Evolutionary conservation across 208 protist species (phyloP), one percentile per base, ranked within the genome.

Genomic region (Leishmania aethiopica): DNA sequence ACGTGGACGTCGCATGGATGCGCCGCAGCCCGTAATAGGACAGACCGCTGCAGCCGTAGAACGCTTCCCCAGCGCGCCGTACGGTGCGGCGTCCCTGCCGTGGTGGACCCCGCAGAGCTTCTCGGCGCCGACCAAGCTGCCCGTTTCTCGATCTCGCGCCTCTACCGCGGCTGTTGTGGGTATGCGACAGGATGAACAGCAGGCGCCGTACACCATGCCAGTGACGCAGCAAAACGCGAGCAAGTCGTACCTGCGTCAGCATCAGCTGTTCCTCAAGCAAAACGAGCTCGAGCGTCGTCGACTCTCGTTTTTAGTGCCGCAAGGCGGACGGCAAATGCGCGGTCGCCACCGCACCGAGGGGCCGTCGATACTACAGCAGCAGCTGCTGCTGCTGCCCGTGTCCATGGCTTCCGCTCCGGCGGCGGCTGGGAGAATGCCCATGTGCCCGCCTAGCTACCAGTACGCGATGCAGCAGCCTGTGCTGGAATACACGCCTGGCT

Each of bases 211-310:
- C 75, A 47, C 75, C 10, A 78, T 78, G 57, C 75, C 75, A 47
- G 57, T 25, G 75, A 1, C 37, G 40, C 75, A 32, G 53, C 15
- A 53, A 53, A 28, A 25, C 40, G 11, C 40, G 28, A 66, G n/a
- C 35, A 70, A 40, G 47, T 86, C 78, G 37, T 66, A 80, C 62
- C 22, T 55, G 25, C 78, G 51, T 17, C 70, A 79, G 69, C 83
- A 86, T 70, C 83, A 81, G 57, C 72, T 71, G 0, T 86, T 86
- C 60, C 59, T 86, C 2, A 76, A 80, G 53, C n/a, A 86, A 45
- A 83, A 74, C 22, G 83, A 86, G 78, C 67, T 73, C 32, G 79
- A 72, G n/a, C 83, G 83, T 11, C 83, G 51, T n/a, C 79, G 78
- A n/a, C 45, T 69, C n/a, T 86, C 78, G 1, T 53, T 86, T 49